Conservation (phyloP, 192 early-diverging fungal genomes). For the Mortierella antarctica region DNA sequence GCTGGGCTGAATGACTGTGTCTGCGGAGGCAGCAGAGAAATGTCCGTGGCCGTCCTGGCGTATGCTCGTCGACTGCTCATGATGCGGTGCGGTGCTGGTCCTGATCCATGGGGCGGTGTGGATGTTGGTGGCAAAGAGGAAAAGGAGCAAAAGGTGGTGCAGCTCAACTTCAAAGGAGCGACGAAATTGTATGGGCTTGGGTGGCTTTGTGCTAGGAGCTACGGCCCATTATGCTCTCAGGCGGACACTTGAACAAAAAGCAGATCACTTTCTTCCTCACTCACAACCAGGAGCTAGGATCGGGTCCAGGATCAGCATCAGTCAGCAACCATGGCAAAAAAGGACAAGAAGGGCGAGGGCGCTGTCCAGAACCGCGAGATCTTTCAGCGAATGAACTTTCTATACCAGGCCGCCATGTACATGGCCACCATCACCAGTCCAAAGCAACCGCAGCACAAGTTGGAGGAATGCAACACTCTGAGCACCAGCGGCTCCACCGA, state of each 20-base stretch:
- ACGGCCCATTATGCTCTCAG: not conserved
- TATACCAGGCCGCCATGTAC: conserved; percentile 70
- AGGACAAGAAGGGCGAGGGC: conserved; percentile 47
- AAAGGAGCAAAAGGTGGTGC: conserved; percentile 12
- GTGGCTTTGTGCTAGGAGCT: too few species aligned
- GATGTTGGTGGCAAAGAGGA: conserved; percentile 38
- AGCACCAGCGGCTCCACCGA: not conserved
- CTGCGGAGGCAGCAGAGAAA: conserved; percentile 25
- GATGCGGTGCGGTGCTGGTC: not conserved
- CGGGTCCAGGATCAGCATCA: not conserved
- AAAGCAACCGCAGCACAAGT: conserved; percentile 13
- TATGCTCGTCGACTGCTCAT: conserved; percentile 30
- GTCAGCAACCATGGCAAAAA: conserved; percentile 30
- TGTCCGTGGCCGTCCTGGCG: conserved; percentile 33
- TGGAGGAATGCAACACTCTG: not conserved
- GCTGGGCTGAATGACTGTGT: conserved; percentile 1
- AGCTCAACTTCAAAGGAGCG: too few species aligned
- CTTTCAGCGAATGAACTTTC: conserved; percentile 74
- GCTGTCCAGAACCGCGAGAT: conserved; percentile 60
- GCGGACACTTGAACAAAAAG: too few species aligned
- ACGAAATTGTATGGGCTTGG: too few species aligned
- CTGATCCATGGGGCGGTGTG: not conserved
- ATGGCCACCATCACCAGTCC: conserved; percentile 61
- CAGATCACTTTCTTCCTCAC: not conserved
- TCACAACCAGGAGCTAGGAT: not conserved